phyloP scores from a whole-genome alignment of 306 rosid species.

The Hippophae rhamnoides region DNA sequence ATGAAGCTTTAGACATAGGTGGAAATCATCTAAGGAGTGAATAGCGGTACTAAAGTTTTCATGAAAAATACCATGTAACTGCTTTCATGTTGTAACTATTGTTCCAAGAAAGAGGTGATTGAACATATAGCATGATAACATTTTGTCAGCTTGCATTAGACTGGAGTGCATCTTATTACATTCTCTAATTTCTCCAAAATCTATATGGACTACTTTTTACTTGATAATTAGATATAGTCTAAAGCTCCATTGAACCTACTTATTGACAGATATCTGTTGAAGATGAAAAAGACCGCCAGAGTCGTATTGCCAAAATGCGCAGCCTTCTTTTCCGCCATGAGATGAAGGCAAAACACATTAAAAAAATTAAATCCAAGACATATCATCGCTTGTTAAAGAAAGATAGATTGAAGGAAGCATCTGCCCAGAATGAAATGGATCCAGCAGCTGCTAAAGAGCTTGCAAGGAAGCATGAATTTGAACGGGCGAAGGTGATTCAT shows the following conservation, averaged over 20 bases:
- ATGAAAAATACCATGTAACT: no score
- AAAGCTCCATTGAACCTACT: neutral
- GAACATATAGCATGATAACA: no score
- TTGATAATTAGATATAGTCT: no score
- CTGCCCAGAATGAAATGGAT: conserved; percentile 44
- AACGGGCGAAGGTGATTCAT: conserved; percentile 69
- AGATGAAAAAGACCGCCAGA: conserved; percentile 74
- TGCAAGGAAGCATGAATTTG: conserved; percentile 66
- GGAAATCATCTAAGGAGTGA: no score
- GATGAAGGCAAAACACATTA: conserved; percentile 60
- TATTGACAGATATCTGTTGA: conserved; percentile 56
- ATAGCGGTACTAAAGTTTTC: no score
- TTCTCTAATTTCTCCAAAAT: no score
- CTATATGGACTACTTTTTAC: no score
- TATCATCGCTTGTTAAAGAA: conserved; percentile 75
- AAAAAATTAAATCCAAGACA: conserved; percentile 81
- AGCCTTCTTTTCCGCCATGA: conserved; percentile 80
- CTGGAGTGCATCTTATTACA: no score
- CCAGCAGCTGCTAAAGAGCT: conserved; percentile 75
- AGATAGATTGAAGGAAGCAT: conserved; percentile 51
- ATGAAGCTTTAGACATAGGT: no score
- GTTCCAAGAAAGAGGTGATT: no score
- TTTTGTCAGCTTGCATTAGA: no score
- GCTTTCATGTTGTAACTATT: no score
- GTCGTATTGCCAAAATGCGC: conserved; percentile 86